Evolutionary conservation across 352 stramenopile species (phyloP).

Genomic region (Aphanomyces cochlioides): DNA sequence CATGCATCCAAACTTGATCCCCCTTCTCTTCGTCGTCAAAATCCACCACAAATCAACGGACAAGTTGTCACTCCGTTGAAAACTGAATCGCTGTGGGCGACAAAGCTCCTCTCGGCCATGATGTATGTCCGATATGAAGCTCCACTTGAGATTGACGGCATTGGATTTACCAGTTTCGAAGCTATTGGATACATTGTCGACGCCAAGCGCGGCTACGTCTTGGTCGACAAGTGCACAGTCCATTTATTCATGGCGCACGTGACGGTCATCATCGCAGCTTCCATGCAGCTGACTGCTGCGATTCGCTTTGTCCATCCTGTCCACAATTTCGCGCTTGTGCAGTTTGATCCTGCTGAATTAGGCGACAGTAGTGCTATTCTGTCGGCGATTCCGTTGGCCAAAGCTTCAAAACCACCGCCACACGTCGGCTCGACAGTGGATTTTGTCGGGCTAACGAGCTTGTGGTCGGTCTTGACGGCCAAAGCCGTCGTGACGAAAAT

Average conservation of each 20-base stretch:
- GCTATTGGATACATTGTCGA: constrained; percentile 87
- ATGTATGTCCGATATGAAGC: constrained; percentile 91
- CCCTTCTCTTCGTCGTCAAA: constrained; percentile 16
- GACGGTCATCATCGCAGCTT: constrained; percentile 83
- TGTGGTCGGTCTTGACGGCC: constrained; percentile 82
- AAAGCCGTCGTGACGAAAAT: constrained; percentile 81
- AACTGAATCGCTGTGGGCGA: constrained; percentile 39
- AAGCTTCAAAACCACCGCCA: constrained; percentile 40
- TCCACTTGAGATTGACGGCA: constrained; percentile 90
- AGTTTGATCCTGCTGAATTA: constrained; percentile 77
- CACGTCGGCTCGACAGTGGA: constrained; percentile 69
- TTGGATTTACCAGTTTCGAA: constrained; percentile 82
- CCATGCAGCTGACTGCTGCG: constrained; percentile 80
- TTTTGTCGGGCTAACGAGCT: constrained; percentile 80
- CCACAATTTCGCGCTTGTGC: constrained; percentile 87
- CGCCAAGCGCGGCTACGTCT: constrained; percentile 68
- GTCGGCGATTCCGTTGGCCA: constrained; percentile 50
- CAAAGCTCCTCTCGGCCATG: constrained; percentile 71
- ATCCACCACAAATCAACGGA: constrained; percentile 48
- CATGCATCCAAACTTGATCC: constrained; percentile 32
- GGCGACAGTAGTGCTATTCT: constrained; percentile 45
- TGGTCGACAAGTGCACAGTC: constrained; percentile 90
- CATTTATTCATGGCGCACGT: constrained; percentile 82
- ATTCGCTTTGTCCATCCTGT: constrained; percentile 89
- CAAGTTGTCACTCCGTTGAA: constrained; percentile 52